Base-by-base conservation (phyloP, 2,329 filamentous ascomycete species). In the Colletotrichum cuscutae region DNA sequence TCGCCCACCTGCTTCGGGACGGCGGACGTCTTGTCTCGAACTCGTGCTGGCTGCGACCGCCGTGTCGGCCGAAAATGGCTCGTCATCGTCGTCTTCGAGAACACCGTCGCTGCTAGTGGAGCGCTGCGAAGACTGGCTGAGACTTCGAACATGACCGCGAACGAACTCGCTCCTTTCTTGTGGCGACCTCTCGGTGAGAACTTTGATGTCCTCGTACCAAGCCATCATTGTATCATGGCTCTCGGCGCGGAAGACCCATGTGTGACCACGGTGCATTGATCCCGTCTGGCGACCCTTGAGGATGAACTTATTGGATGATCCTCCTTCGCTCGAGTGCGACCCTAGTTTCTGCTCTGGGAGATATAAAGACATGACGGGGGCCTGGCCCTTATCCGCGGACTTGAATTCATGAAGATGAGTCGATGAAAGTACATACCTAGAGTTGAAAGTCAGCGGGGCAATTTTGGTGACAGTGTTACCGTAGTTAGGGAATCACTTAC, bases 381-480 rank as follows among this genome's bases (percentile, higher is more conserved):
- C 92, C 82, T 97, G 94, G 72, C 90, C 93, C 81, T 96, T 95
- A 84, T 98, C 96, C 76, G 95, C 95, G n/a, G 95, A 98, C 82
- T 98, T 98, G 89, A 98, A 99, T 84, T 99, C 97, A 85, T 99
- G 97, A 26, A 99, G 89, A 83, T 99, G 97, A 68, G 97, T 98
- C 19, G 97, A 94, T 77, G 97, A 98, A 77, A 99, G 87, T 60
- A 98, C 95, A 82, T 98, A 98, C 94, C 94, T 97, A 46, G 35
- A 12, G 5, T 4, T 46, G 6, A 24, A 1, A 19, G 15, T 68
- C 35, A 67, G 52, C 15, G 22, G 28, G 9, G 4, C 37, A 71
- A 80, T 74, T 80, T 79, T 71, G 49, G 4, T 15, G 46, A 60
- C 19, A 22, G 30, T 5, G 56, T 7, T 19, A 32, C 1, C 13